Evolutionary conservation across 306 rosid genomes (phyloP).

Genomic region (Pyrus bretschneideri): DNA sequence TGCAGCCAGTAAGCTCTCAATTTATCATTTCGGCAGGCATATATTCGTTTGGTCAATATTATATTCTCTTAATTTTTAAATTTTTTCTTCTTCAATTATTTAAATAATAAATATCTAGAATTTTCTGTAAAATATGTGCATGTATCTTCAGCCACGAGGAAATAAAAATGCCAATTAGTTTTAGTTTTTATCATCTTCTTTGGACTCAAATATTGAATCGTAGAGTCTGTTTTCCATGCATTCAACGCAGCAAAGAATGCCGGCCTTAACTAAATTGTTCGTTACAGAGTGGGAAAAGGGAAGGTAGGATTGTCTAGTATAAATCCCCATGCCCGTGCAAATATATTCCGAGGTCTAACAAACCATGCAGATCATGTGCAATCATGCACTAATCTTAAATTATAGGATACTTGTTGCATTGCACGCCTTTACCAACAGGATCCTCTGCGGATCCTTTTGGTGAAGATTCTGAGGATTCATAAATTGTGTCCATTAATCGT

Average conservation of each 20-base stretch:
- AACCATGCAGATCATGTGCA: not conserved
- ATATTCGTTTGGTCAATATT: not conserved
- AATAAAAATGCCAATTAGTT: not conserved
- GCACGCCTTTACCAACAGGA: not conserved
- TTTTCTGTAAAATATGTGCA: not conserved
- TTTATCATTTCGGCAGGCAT: not conserved
- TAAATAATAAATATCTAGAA: not conserved
- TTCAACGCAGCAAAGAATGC: conserved; percentile 1
- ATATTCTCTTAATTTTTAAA: not conserved
- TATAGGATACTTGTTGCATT: not conserved
- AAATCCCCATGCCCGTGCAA: not conserved
- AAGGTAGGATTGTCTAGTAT: not conserved
- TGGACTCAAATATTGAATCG: not conserved
- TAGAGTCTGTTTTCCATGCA: not conserved
- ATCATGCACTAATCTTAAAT: not conserved
- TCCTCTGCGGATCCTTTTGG: too few species aligned
- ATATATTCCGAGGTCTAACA: not conserved
- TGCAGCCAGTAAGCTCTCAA: not conserved
- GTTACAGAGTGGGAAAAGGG: not conserved
- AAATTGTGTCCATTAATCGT: too few species aligned
- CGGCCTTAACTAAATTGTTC: not conserved
- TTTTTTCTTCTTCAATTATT: not conserved
- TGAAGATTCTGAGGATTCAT: too few species aligned
- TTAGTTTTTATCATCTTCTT: not conserved
- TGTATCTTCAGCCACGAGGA: not conserved